Conservation (phyloP, 2,329 filamentous ascomycete genomes). For the Neodidymelliopsis sp. region DNA sequence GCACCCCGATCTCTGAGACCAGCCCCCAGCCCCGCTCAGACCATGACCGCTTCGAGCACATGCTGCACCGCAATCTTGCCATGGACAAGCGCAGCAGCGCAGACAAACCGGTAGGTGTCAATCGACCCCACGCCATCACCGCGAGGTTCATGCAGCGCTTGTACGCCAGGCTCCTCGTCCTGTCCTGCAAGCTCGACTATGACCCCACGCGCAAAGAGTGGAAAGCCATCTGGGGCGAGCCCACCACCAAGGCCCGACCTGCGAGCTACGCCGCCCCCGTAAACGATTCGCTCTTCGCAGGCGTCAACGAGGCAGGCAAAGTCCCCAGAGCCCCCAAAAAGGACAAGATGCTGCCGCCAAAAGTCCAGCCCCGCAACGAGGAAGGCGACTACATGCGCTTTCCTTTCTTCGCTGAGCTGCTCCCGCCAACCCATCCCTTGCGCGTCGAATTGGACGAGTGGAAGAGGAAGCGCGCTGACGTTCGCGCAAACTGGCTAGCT, state of each 20-base stretch:
- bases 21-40: background rate
- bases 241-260: slow-evolving; percentile 17
- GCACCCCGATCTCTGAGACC: slow-evolving; percentile 20
- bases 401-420: slow-evolving; percentile 34
- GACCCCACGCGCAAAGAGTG: slow-evolving; percentile 39
- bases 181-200: slow-evolving; percentile 54
- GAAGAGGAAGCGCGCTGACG: slow-evolving; percentile 27
- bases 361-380: slow-evolving; percentile 23
- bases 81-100: slow-evolving; percentile 38
- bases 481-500: slow-evolving; percentile 8
- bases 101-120: slow-evolving; percentile 29
- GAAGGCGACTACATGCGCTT: slow-evolving; percentile 28
- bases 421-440: slow-evolving; percentile 27
- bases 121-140: slow-evolving; percentile 50
- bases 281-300: slow-evolving; percentile 37
- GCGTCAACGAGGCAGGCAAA: slow-evolving; percentile 34
- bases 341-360: background rate
- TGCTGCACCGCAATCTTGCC: slow-evolving; percentile 29
- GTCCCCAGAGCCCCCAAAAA: slow-evolving; percentile 11
- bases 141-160: slow-evolving; percentile 56
- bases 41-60: slow-evolving; percentile 8
- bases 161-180: slow-evolving; percentile 52
- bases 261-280: slow-evolving; percentile 26
- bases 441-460: slow-evolving; percentile 27
- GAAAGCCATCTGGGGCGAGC: slow-evolving; percentile 36